Evolutionary conservation across 371 early-diverging fungal species (phyloP).

Genomic region (Mortierella sp.): DNA sequence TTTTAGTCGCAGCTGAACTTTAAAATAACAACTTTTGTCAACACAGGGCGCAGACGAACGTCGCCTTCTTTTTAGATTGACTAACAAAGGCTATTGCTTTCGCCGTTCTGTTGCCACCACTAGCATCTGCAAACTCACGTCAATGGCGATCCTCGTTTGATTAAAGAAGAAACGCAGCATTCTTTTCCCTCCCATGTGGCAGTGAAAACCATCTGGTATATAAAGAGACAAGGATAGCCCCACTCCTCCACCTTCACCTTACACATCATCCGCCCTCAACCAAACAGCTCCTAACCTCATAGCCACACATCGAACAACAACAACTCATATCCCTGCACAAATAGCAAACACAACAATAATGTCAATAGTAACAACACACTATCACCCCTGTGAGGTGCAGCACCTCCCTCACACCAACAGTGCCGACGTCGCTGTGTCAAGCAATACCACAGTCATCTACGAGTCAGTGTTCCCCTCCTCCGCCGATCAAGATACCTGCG

Average conservation of each 20-base stretch:
- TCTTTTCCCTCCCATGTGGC: background rate
- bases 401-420: background rate
- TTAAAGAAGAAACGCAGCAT: background rate
- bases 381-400: background rate
- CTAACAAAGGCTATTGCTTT: background rate
- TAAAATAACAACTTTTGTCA: background rate
- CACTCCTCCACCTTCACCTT: too few species aligned
- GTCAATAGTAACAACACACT: background rate
- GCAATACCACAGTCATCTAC: background rate
- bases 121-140: too few species aligned
- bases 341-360: background rate
- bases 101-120: constrained; percentile 7
- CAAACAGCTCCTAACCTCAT: too few species aligned
- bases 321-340: background rate
- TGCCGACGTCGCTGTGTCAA: background rate
- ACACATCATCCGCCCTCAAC: too few species aligned
- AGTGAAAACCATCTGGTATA: background rate
- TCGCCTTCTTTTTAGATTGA: background rate
- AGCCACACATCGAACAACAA: too few species aligned
- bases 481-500: background rate
- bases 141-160: background rate
- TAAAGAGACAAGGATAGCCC: background rate
- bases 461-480: background rate
- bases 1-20: background rate
- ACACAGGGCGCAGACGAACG: background rate